Conservation (phyloP, 768 basidiomycete species). For the Collybia nuda region DNA sequence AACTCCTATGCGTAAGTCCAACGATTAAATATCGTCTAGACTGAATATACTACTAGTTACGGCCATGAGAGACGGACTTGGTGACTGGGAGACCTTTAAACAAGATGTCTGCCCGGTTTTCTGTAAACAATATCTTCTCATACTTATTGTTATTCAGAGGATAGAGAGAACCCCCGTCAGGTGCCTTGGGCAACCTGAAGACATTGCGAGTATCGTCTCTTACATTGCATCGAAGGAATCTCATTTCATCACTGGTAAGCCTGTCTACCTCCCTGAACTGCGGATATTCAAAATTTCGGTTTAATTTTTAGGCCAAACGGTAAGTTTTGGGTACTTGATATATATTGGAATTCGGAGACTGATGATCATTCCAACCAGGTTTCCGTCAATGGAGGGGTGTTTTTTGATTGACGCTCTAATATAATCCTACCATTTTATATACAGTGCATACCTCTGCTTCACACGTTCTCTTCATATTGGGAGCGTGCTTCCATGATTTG, state of each 20-base stretch:
- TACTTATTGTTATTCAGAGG: background rate
- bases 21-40: conserved; percentile 6
- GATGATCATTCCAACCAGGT: background rate
- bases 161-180: conserved; percentile 5
- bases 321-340: background rate
- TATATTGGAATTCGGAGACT: background rate
- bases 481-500: no score
- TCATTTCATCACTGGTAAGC: conserved; percentile 1
- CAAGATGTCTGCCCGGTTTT: background rate
- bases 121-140: no score
- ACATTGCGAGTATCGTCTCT: conserved; percentile 3
- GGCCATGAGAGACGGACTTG: background rate
- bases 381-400: conserved; percentile 5
- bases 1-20: background rate
- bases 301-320: conserved; percentile 13
- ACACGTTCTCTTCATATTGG: no score
- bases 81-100: background rate
- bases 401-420: conserved; percentile 1
- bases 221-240: conserved; percentile 4
- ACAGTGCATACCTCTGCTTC: no score
- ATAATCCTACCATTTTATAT: no score
- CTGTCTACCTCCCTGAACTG: background rate
- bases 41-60: conserved; percentile 7
- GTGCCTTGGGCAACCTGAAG: conserved; percentile 20
- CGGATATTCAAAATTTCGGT: background rate